A percentile compares a stretch with the other conserved stretches of the same genome.
These are phyloP conservation scores for Kazachstania sp. DNA, from an alignment of 1,139 yeast genomes.

Conservation along the genomic window DNA sequence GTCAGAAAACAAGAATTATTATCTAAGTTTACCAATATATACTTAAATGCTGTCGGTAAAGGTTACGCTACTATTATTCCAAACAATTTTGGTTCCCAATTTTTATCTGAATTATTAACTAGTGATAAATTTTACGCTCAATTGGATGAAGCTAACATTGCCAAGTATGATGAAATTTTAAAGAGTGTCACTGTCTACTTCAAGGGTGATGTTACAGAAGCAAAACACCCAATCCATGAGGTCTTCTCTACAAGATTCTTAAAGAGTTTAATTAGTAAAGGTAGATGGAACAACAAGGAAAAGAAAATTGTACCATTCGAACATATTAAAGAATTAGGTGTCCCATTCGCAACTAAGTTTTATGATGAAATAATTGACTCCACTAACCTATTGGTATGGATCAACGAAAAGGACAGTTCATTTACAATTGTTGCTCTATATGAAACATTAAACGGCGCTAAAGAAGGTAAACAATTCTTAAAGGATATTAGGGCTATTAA, in stretches of 20 bases:
- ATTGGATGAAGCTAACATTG: constrained; percentile 37
- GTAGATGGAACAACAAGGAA: constrained; percentile 61
- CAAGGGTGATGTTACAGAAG: constrained; percentile 60
- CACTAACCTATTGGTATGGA: constrained; percentile 55
- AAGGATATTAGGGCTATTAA: constrained; percentile 47
- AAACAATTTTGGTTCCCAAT: constrained; percentile 77
- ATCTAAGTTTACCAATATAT: constrained; percentile 55
- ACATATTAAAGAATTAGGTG: constrained; percentile 50
- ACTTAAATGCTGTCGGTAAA: constrained; percentile 48
- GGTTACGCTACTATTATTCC: constrained; percentile 44
- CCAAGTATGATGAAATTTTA: constrained; percentile 44
- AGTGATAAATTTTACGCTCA: constrained; percentile 44
- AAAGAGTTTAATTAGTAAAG: constrained; percentile 77
- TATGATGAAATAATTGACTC: constrained; percentile 43
- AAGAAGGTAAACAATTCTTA: constrained; percentile 39
- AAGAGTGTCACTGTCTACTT: constrained; percentile 49
- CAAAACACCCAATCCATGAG: constrained; percentile 59
- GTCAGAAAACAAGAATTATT: constrained; percentile 67
- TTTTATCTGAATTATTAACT: constrained; percentile 64
- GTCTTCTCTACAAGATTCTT: constrained; percentile 72
- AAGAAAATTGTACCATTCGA: constrained; percentile 39
- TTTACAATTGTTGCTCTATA: constrained; percentile 68
- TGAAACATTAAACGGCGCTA: constrained; percentile 41
- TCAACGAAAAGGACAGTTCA: constrained; percentile 61
- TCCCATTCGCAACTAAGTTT: constrained; percentile 50